phyloP scores from a whole-genome alignment of 2,329 filamentous ascomycete genomes.

The Byssochlamys sp. region DNA sequence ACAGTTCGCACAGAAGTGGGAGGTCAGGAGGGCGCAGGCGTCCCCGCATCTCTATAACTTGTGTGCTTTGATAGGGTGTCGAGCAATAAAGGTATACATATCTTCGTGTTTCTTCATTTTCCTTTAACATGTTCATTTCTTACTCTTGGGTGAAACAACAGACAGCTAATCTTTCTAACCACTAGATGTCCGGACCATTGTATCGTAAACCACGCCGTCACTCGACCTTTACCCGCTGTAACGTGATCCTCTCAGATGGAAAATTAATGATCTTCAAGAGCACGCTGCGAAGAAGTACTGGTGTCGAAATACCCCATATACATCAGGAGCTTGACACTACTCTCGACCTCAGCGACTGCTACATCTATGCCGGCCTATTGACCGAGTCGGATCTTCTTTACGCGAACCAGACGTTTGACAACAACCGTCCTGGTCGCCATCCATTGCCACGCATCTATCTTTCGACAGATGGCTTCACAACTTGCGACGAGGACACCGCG shows the following conservation, averaged over 20 bases:
- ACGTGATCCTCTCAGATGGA: conserved; percentile 52
- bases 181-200: conserved; percentile 49
- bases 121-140: not conserved
- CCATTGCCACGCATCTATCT: conserved; percentile 52
- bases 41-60: conserved; percentile 58
- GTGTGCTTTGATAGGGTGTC: conserved; percentile 55
- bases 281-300: conserved; percentile 45
- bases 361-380: conserved; percentile 55
- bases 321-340: conserved; percentile 53
- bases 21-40: conserved; percentile 55
- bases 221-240: conserved; percentile 51
- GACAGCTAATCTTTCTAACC: conserved; percentile 5
- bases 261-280: conserved; percentile 55
- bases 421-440: conserved; percentile 50
- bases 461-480: conserved; percentile 50
- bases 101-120: not conserved
- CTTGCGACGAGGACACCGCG: conserved; percentile 55
- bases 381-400: conserved; percentile 56
- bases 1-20: conserved; percentile 59
- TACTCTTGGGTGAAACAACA: not conserved
- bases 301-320: conserved; percentile 49
- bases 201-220: conserved; percentile 57
- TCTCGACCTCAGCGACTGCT: conserved; percentile 54
- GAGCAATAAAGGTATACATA: conserved; percentile 43
- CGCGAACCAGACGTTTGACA: conserved; percentile 55